Base-by-base conservation (phyloP, 306 rosid species). In the Oxytropis ochrocephala region DNA sequence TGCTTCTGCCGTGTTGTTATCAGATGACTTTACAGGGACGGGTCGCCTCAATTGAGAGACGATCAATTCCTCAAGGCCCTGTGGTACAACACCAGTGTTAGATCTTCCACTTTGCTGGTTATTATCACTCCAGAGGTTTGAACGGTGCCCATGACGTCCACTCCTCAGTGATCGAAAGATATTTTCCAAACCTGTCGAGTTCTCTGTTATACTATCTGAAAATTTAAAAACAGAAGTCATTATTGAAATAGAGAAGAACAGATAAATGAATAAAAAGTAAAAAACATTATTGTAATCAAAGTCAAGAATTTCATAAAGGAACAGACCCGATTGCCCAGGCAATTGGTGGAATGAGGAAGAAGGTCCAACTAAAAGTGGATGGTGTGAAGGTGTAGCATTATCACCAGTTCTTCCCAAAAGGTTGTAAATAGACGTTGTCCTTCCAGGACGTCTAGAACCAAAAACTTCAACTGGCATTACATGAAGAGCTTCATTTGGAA, bases 401-500 rank as follows among this genome's bases (percentile, higher is more conserved):
- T 93, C 98, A 63, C 97, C 92, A 14, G 84, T 79, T 75, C 98
- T 86, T 24, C 98, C 98, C 83, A 93, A 79, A 52, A 93, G 97
- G 84, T 83, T 93, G 84, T 93, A 93, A 64, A 93, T 93, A 65
- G 98, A 93, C 65, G 98, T 93, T 21, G 98, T 90, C 16, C 97
- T 85, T 59, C 96, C 98, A 47, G 90, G 91, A 67, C 98, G 91
- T 71, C 98, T 93, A 39, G 98, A 93, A 67, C 96, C 98, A 78
- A 93, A 90, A 78, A 86, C 95, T 81, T 93, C 98, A 67, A 93
- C 89, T 7, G 98, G 98, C 98, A 93, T 93, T 71, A 86, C 97
- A 69, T 86, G 97, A 75, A 90, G 96, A 17, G 90, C 79, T 60
- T 93, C 98, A 76, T 90, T 93, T 42, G 92, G 84, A 81, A 88